These are phyloP conservation scores for Fusarium setosum DNA, from an alignment of 2,329 filamentous ascomycete genomes.

Conservation along the genomic window DNA sequence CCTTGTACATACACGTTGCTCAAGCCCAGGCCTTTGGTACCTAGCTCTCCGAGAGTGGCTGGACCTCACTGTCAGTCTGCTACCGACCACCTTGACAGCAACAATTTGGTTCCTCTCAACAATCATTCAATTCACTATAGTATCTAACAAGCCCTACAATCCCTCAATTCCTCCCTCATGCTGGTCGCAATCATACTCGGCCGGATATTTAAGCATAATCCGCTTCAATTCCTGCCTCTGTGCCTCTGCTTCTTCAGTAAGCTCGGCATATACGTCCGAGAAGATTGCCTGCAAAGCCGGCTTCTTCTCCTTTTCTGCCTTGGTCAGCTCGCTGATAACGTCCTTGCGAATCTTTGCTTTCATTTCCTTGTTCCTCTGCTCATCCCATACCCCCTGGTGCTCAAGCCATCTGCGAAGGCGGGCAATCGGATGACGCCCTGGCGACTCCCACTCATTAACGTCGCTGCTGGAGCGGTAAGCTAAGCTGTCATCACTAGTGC, in stretches of 20 bases:
- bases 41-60: too few species aligned
- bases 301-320: conserved; percentile 16
- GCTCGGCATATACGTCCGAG: conserved; percentile 15
- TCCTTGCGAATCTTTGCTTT: conserved; percentile 3
- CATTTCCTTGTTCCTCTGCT: neutral
- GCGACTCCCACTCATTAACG: conserved; percentile 1
- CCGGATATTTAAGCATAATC: conserved; percentile 15
- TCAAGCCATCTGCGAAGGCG: conserved; percentile 8
- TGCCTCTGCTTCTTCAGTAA: conserved; percentile 7
- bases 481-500: conserved; percentile 23
- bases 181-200: conserved; percentile 9
- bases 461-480: conserved; percentile 13
- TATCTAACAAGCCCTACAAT: too few species aligned
- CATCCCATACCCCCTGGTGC: conserved; percentile 10
- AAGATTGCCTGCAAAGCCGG: conserved; percentile 7
- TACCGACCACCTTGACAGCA: too few species aligned
- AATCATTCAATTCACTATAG: too few species aligned
- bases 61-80: too few species aligned
- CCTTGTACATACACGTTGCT: too few species aligned
- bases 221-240: conserved; percentile 3
- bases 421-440: neutral
- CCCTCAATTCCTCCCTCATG: conserved; percentile 9
- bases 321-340: conserved; percentile 3
- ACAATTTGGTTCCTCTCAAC: too few species aligned
- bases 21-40: too few species aligned